Conservation (phyloP, 371 early-diverging fungal species). For the Actinomortierella wolfii region DNA sequence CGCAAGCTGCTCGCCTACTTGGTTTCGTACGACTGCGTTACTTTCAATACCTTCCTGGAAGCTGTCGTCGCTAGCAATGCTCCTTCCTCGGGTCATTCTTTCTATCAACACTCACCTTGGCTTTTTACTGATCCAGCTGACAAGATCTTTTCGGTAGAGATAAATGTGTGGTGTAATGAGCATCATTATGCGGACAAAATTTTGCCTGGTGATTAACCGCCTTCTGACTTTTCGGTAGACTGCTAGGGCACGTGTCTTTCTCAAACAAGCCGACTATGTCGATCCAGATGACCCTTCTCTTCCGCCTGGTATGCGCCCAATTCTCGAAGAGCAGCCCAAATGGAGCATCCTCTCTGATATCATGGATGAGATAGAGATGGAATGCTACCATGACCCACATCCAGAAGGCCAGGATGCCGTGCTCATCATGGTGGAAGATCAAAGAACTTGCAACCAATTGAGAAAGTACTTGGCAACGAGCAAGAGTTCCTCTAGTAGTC, state of each 20-base stretch:
- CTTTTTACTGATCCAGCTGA: constrained; percentile 87
- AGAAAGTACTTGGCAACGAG: constrained; percentile 53
- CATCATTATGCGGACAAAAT: no score
- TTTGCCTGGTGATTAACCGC: no score
- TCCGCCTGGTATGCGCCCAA: constrained; percentile 68
- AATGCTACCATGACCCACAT: constrained; percentile 44
- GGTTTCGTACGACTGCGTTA: constrained; percentile 85
- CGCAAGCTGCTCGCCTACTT: constrained; percentile 78
- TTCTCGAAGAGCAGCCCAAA: constrained; percentile 92
- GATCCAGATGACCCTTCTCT: constrained; percentile 53
- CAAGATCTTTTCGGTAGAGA: constrained; percentile 59
- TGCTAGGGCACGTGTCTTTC: constrained; percentile 69
- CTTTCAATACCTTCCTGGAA: constrained; percentile 86
- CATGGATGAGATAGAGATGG: constrained; percentile 77
- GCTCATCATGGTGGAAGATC: constrained; percentile 75
- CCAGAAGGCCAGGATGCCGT: constrained; percentile 51
- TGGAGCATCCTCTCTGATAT: constrained; percentile 78
- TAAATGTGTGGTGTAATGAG: not conserved
- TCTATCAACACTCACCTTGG: constrained; percentile 72
- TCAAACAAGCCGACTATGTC: constrained; percentile 39
- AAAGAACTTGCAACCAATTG: constrained; percentile 72
- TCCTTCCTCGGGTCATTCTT: constrained; percentile 45
- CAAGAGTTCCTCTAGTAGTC: constrained; percentile 14
- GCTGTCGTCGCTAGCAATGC: constrained; percentile 69
- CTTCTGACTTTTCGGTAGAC: constrained; percentile 30